These are phyloP conservation scores for Arthrobotrys megalospora DNA, from an alignment of 2,329 filamentous ascomycete genomes.

Conservation along the genomic window DNA sequence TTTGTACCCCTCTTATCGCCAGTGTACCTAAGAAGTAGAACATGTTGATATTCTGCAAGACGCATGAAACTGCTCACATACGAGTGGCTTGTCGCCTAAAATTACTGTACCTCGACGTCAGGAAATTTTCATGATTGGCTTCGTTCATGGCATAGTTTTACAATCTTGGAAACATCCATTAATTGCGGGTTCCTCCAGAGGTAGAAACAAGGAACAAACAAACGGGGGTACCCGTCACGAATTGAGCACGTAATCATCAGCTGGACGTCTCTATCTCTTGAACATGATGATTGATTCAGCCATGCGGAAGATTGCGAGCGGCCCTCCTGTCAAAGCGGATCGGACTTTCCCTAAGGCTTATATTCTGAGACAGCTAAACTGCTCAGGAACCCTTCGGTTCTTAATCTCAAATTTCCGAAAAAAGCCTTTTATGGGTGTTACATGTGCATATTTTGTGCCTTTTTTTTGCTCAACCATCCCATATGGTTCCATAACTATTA, in stretches of 20 bases:
- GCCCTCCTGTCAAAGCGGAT: constrained; percentile 31
- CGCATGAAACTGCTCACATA: neutral
- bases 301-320: constrained; percentile 25
- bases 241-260: neutral
- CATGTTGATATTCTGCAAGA: neutral
- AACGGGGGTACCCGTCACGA: neutral
- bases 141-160: constrained; percentile 1
- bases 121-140: neutral
- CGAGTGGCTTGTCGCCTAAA: neutral
- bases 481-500: neutral
- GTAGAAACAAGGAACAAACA: neutral
- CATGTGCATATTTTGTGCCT: constrained; percentile 26
- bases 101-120: neutral
- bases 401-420: constrained; percentile 37
- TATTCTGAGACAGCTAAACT: constrained; percentile 45
- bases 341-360: constrained; percentile 45
- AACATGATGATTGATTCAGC: constrained; percentile 8
- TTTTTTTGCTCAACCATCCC: neutral
- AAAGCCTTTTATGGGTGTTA: constrained; percentile 1
- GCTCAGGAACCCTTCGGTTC: neutral
- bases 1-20: neutral
- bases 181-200: constrained; percentile 5
- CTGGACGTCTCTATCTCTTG: constrained; percentile 3
- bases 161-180: constrained; percentile 18
- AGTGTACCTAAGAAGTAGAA: neutral